Conservation (phyloP, 306 rosid species). For the Lupinus albus region DNA sequence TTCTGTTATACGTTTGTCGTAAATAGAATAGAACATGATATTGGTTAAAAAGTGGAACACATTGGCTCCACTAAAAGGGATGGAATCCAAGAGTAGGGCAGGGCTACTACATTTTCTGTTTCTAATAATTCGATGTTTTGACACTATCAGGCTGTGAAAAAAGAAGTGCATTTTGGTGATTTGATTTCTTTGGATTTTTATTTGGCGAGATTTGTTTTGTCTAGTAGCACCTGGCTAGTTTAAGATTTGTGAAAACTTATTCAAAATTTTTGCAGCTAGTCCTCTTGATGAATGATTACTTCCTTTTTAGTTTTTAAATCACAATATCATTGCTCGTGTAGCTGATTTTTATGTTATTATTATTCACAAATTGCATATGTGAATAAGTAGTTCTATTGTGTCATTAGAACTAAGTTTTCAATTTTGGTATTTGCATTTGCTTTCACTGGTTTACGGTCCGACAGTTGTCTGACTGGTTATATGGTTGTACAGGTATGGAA, state of each 20-base stretch:
- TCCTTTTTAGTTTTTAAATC: not conserved
- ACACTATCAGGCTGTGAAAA: too few species aligned
- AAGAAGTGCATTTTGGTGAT: not conserved
- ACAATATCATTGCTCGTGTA: conserved; percentile 8
- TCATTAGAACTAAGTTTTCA: not conserved
- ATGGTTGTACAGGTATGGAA: conserved; percentile 70
- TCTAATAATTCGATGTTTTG: not conserved
- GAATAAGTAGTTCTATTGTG: not conserved
- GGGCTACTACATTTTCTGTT: not conserved
- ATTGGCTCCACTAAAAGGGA: too few species aligned
- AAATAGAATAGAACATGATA: too few species aligned
- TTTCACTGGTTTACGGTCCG: not conserved
- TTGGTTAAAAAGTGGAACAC: too few species aligned
- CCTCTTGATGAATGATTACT: not conserved
- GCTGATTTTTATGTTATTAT: not conserved
- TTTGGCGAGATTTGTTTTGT: not conserved
- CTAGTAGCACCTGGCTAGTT: not conserved
- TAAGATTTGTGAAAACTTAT: not conserved
- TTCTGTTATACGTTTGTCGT: too few species aligned
- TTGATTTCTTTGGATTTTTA: conserved; percentile 14
- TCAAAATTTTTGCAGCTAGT: not conserved
- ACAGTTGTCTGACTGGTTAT: conserved; percentile 41
- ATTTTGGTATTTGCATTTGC: not conserved
- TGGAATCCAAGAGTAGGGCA: not conserved
- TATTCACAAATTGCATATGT: not conserved